Conservation (phyloP, 148 eudicot genomes). For the Chenopodium suecicum region DNA sequence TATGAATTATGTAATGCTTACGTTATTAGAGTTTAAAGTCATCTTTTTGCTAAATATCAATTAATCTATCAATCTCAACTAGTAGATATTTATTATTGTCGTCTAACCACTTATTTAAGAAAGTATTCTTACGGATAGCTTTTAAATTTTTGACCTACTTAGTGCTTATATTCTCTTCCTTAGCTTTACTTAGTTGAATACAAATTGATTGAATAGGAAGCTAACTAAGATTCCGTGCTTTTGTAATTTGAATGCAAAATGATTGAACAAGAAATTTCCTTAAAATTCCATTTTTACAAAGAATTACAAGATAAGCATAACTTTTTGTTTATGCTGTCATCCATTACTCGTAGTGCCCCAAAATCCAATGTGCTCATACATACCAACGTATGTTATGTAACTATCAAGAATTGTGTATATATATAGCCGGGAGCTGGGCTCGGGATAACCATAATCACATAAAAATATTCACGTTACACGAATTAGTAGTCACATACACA, state of each 20-base stretch:
- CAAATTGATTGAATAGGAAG: too few species aligned
- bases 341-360: neutral
- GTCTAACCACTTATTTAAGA: too few species aligned
- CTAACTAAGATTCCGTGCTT: neutral
- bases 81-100: too few species aligned
- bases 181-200: too few species aligned
- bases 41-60: too few species aligned
- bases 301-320: neutral
- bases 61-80: too few species aligned
- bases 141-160: too few species aligned
- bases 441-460: neutral
- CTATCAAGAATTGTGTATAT: neutral
- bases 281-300: neutral
- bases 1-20: too few species aligned
- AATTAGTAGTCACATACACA: neutral
- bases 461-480: neutral
- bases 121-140: too few species aligned
- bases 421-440: neutral
- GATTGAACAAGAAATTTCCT: neutral
- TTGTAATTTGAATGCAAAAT: neutral
- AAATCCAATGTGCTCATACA: neutral
- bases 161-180: too few species aligned
- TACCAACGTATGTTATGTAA: neutral
- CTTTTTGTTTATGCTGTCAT: neutral
- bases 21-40: too few species aligned